These are phyloP conservation scores for Blastobotrys muscicola DNA, from an alignment of 805 yeast genomes.

Conservation along the genomic window DNA sequence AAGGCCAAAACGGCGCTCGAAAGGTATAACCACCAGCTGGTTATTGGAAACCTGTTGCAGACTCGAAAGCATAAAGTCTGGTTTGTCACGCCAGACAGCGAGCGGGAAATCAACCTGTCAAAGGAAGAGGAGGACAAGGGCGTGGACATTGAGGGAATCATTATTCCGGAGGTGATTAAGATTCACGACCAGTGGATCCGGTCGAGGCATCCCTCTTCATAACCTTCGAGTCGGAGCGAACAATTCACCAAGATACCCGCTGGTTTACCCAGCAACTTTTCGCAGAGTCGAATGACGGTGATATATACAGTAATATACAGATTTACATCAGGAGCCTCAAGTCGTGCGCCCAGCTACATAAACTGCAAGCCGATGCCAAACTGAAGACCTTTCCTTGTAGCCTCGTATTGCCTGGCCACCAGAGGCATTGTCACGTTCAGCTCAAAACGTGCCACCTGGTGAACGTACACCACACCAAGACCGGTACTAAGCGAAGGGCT, in stretches of 20 bases:
- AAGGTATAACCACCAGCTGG: constrained; percentile 86
- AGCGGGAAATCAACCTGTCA: constrained; percentile 27
- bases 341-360: too few relatives aligned
- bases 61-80: constrained; percentile 83
- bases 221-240: background rate
- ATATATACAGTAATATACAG: background rate
- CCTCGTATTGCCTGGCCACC: constrained; percentile 40
- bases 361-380: constrained; percentile 56
- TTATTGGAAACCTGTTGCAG: constrained; percentile 86
- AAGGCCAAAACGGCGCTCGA: constrained; percentile 75
- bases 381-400: constrained; percentile 54
- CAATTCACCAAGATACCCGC: background rate
- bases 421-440: constrained; percentile 56
- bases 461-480: constrained; percentile 50
- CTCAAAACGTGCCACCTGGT: constrained; percentile 60
- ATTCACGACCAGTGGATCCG: constrained; percentile 58
- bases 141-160: constrained; percentile 65
- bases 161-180: constrained; percentile 66
- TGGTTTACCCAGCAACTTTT: too few relatives aligned
- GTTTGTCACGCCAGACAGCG: constrained; percentile 51
- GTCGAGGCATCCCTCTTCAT: background rate
- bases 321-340: background rate
- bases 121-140: constrained; percentile 32
- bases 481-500: constrained; percentile 48
- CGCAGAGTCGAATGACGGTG: background rate